Base-by-base conservation (phyloP, 2,329 filamentous ascomycete species). In the Capronia americana region DNA sequence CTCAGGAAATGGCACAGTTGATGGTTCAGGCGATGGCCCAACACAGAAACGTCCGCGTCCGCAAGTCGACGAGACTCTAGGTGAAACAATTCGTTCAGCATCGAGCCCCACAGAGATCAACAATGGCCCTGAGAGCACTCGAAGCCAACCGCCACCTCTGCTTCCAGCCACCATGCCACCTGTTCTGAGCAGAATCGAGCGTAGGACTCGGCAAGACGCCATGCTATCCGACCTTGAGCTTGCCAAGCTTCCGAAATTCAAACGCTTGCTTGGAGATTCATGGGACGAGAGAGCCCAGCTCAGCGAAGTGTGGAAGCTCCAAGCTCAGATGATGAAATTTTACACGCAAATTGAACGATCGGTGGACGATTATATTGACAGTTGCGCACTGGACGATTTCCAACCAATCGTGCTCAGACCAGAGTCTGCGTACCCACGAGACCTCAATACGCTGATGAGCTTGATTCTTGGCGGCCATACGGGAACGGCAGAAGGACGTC, bases 141-240 rank as follows among this genome's bases (percentile, higher is more conserved):
- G 17, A n/a, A 14, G 48, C 20, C 20, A 51, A 12, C 20, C 20
- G 8, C 48, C 8, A 24, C 24, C 20, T 51, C 8, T 20, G 20
- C 48, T 14, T 4, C 7, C 48, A 51, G 20, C 48, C 20, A 4
- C 17, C 48, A 7, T 51, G n/a, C 48, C 20, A 24, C 48, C 20
- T 11, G 20, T 20, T 23, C 8, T 51, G 24, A 23, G 20, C 48
- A 11, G 48, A 51, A 14, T 51, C n/a, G 48, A 51, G 24, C 48
- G 48, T 51, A 23, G 48, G 24, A 51, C 48, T 23, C 20, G 48
- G 20, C 48, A 51, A 26, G 48, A 51, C 4, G 24, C 24, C 20
- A 23, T 51, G 20, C 48, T 51, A n/a, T 51, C 48, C 11, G 48
- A 51, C n/a, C 48, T 51, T 11, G 48, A 51, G 20, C 48, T 51